Percentiles rank a stretch among this genome's conserved stretches.
Conservation (phyloP, 2,329 filamentous ascomycete species). For the Aspergillus versicolor region DNA sequence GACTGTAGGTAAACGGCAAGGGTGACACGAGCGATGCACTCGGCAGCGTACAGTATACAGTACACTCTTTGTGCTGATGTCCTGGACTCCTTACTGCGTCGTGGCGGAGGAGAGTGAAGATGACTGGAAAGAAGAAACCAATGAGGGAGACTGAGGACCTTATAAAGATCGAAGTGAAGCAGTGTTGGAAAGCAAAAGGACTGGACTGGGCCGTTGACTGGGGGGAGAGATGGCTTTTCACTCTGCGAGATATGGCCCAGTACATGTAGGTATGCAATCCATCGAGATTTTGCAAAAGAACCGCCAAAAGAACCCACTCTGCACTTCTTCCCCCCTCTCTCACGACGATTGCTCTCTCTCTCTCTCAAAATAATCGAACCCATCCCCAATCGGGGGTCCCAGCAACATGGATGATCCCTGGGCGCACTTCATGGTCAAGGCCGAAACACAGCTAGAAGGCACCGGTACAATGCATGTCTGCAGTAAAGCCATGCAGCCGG, state of each 20-base stretch:
- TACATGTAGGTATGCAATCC: slow-evolving; percentile 3
- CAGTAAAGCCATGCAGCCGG: slow-evolving; percentile 20
- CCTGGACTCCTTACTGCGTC: too few species aligned
- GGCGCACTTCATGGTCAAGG: slow-evolving; percentile 22
- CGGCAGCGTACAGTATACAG: neutral
- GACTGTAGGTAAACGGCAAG: slow-evolving; percentile 11
- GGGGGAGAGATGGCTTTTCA: slow-evolving; percentile 12
- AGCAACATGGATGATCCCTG: slow-evolving; percentile 26
- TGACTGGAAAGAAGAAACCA: slow-evolving; percentile 5
- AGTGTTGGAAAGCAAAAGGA: neutral
- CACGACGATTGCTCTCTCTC: neutral
- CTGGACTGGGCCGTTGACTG: slow-evolving; percentile 11
- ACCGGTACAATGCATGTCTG: slow-evolving; percentile 19
- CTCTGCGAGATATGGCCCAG: slow-evolving; percentile 10
- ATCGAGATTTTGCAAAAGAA: slow-evolving; percentile 21
- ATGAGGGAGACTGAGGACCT: slow-evolving; percentile 14
- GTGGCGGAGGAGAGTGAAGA: slow-evolving; percentile 1
- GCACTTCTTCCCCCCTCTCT: slow-evolving; percentile 1
- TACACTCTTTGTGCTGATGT: neutral
- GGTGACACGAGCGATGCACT: slow-evolving; percentile 17
- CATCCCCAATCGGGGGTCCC: slow-evolving; percentile 16
- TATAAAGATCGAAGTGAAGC: slow-evolving; percentile 12
- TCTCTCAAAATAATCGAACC: slow-evolving; percentile 9
- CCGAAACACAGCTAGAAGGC: slow-evolving; percentile 23
- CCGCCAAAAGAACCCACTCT: slow-evolving; percentile 5